Evolutionary conservation across 2,329 filamentous ascomycete genomes (phyloP).

Genomic region (Ascochyta pisi): DNA sequence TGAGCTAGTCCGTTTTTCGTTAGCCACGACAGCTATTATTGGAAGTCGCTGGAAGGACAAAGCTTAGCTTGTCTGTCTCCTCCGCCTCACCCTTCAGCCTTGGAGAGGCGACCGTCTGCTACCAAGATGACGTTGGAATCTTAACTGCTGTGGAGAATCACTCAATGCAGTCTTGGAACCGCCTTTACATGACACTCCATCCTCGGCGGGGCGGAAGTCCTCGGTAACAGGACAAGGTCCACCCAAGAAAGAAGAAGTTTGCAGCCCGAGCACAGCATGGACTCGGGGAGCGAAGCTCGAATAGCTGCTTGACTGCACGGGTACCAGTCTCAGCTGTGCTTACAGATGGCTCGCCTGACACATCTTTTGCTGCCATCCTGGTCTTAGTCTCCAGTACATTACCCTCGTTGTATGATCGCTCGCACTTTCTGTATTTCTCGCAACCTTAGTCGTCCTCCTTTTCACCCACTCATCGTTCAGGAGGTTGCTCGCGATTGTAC

Average conservation of each 20-base stretch:
- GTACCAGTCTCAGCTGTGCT: conserved; percentile 1
- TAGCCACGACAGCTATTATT: not conserved
- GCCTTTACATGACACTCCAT: not conserved
- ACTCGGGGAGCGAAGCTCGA: conserved; percentile 2
- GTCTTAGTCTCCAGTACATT: not conserved
- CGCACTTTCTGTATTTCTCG: not conserved
- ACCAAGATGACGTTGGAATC: not conserved
- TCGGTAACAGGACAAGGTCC: not conserved
- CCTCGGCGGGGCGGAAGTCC: not conserved
- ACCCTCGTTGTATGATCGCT: not conserved
- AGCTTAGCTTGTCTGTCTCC: conserved; percentile 1
- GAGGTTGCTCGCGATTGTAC: not conserved
- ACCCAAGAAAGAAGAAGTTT: not conserved
- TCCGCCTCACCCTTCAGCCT: not conserved
- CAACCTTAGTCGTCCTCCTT: not conserved
- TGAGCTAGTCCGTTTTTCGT: conserved; percentile 1
- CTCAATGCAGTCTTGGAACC: too few species aligned
- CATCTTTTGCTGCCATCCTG: not conserved
- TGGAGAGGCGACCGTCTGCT: not conserved
- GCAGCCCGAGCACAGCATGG: not conserved
- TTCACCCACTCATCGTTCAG: not conserved
- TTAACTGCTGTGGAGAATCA: not conserved
- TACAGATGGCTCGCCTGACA: not conserved
- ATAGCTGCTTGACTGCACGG: not conserved
- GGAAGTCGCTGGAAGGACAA: not conserved